Evolutionary conservation across 75 land plant genomes (phyloP), one percentile per base, ranked within the genome.

Genomic region (Larix kaempferi): DNA sequence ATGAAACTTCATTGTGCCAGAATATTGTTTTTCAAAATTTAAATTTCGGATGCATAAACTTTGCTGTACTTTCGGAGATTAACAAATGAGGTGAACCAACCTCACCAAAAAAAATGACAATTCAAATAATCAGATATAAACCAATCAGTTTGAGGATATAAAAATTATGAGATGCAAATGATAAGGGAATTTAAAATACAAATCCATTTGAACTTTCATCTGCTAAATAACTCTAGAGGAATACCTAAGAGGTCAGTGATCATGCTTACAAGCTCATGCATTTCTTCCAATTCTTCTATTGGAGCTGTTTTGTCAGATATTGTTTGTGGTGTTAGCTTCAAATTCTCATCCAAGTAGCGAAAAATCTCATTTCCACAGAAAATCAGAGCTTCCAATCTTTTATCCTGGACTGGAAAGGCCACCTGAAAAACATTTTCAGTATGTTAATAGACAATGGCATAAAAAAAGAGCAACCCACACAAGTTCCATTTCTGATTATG

Each of bases 401-500:
- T 93, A 71, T 89, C 91, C 57, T 76, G 88, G 22, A 88, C 88
- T 78, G 94, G 96, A 80, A 98, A 98, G 33, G 96, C 95, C 2
- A 84, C 92, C 99, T 96, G 86, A 64, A 15, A 78, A 57, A 16
- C 81, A 82, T 10, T 49, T 49, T 49, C 12, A 49, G 54, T 8
- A 49, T 49, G 11, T 49, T 49, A 10, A 49, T 11, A 10, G 12
- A 49, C 2, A 11, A 1, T 49, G 11, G 12, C 54, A 49, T 49
- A 49, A 49, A 49, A 41, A 49, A 49, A 2, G 12, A 49, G 54
- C 54, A 49, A 49, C 2, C 11, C 54, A 49, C 10, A 49, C 54
- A 49, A 10, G 54, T 10, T 49, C 2, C 54, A 49, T 49, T 49
- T 49, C 12, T 49, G 54, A 11, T 49, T 49, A 49, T 49, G 54